These are phyloP conservation scores for Colletotrichum cuscutae DNA, from an alignment of 2,329 filamentous ascomycete species.

Conservation along the genomic window DNA sequence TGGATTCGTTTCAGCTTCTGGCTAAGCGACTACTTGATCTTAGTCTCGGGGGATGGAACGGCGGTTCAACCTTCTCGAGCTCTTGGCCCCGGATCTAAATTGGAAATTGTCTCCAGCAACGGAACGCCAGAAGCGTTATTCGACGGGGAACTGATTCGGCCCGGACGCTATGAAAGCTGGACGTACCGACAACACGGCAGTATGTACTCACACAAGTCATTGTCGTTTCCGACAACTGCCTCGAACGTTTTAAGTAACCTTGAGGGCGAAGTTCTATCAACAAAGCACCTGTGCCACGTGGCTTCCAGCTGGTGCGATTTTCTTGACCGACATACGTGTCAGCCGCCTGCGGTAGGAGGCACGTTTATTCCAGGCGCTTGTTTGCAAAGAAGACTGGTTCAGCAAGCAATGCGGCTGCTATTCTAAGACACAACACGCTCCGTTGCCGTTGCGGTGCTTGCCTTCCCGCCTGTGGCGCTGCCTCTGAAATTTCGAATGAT, in stretches of 20 bases:
- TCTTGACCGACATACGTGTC: background rate
- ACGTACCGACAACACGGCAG: background rate
- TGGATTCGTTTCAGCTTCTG: constrained; percentile 16
- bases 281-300: constrained; percentile 13
- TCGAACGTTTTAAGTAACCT: background rate
- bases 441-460: background rate
- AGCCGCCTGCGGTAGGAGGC: background rate
- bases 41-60: constrained; percentile 13
- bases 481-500: constrained; percentile 6
- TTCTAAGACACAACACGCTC: constrained; percentile 5
- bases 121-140: background rate
- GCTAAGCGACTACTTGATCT: background rate
- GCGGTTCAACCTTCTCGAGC: constrained; percentile 19
- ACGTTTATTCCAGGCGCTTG: background rate
- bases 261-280: constrained; percentile 1
- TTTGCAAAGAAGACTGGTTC: background rate
- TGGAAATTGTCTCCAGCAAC: background rate
- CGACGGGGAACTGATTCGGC: background rate
- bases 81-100: constrained; percentile 3
- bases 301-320: background rate
- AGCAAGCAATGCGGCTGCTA: background rate
- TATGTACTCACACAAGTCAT: background rate
- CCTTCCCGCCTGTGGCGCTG: constrained; percentile 4
- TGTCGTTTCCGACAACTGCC: too few relatives aligned
- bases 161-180: background rate